Base-by-base conservation (phyloP, 2,329 filamentous ascomycete genomes). In the Diaporthe capsici region DNA sequence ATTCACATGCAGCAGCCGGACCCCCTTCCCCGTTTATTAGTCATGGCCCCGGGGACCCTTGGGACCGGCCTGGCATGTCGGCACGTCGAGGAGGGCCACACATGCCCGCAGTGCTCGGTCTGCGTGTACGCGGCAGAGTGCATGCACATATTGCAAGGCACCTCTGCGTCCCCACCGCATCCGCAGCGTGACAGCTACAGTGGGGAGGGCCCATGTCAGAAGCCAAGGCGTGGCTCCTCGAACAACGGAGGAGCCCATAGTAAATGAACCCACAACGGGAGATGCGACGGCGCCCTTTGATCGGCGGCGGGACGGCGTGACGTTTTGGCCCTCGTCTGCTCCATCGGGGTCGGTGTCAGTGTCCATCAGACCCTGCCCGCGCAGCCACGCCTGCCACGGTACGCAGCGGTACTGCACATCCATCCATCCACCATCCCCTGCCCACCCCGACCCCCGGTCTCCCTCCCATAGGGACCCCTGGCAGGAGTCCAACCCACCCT, bases 171-270 rank as follows among this genome's bases (percentile, higher is more conserved):
- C n/a, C 63, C 65, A 68, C 65, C 17, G 31, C 65, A 68, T 53
- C 65, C 65, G 47, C 65, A 53, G 65, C 65, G 65, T 68, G 65
- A 68, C 65, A 68, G 65, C 65, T 68, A 68, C 65, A 53, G 65
- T 68, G 65, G 65, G 60, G 65, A 34, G 20, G 12, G 17, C 63
- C 47, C 63, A 68, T 68, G 63, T 68, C 63, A 53, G 63, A 68
- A 51, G 63, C 63, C 47, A 68, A 39, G 44, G 31, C 13, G 31
- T 51, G 63, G 28, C 44, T n/a, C 31, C 28, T 37, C 42, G 63
- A n/a, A 37, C 63, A 22, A 37, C 47, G 47, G 31, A 39, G 31
- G 31, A 51, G 63, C 47, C 44, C 44, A 51, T 65, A 47, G 61
- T 65, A 25, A 49, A 8, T 17, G 28, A 67, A 68, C n/a, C 65